A percentile compares a stretch with the other conserved stretches of the same genome.
phyloP scores from a whole-genome alignment of 139 green algal species.

The Chlamydomonas incerta region DNA sequence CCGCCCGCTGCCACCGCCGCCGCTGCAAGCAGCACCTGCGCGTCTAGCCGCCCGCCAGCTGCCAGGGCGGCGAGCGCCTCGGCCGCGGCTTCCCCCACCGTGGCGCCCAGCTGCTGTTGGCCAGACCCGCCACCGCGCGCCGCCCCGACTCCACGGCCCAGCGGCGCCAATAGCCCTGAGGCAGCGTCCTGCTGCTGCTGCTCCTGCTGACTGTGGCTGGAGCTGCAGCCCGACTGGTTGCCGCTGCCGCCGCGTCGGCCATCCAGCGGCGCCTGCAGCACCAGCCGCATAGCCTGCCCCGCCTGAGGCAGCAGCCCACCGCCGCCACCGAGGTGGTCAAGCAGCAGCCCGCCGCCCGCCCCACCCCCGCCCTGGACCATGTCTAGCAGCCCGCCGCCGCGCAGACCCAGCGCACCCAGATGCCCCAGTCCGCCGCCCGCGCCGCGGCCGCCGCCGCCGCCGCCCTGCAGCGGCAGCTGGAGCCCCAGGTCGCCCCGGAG shows the following conservation, averaged over 20 bases:
- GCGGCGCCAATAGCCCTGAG: no score
- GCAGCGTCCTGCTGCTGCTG: neutral
- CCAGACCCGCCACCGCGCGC: no score
- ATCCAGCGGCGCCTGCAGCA: neutral
- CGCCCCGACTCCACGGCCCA: no score
- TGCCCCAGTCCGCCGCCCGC: neutral
- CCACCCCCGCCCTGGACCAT: no score
- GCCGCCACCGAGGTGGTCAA: neutral
- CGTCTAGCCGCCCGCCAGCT: neutral
- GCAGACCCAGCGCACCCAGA: neutral
- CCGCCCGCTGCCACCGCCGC: neutral
- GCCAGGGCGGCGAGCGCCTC: neutral
- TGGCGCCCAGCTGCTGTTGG: no score
- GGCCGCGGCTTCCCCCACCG: neutral
- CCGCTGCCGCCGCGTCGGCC: neutral
- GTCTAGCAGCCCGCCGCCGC: no score
- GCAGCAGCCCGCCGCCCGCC: neutral
- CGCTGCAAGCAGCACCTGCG: neutral
- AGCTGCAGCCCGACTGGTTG: conserved; percentile 15
- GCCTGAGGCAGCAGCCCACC: neutral
- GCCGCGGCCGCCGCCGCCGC: neutral
- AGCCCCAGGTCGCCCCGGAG: no score
- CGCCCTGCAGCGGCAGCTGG: neutral
- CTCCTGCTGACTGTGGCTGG: conserved; percentile 2
- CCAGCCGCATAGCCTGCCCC: no score